These are phyloP conservation scores for Lentinula guzmanii DNA, from an alignment of 768 basidiomycete species.

Conservation along the genomic window DNA sequence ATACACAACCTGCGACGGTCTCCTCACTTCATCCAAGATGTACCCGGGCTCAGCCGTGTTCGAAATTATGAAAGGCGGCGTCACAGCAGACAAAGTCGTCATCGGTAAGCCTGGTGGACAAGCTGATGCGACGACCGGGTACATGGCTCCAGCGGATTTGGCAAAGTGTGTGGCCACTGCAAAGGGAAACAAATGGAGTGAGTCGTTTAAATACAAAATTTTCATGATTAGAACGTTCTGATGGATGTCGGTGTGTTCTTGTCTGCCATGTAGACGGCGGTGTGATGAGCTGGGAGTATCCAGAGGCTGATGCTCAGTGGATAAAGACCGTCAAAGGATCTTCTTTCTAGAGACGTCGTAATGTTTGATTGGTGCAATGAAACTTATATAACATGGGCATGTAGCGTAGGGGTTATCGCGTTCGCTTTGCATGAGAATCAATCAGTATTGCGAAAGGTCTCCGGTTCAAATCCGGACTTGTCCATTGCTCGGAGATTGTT, in stretches of 20 bases:
- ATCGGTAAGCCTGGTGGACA: conserved; percentile 47
- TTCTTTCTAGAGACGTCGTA: background rate
- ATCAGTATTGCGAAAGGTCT: conserved; percentile 37
- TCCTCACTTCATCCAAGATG: conserved; percentile 25
- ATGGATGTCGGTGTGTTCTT: background rate
- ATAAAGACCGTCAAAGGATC: background rate
- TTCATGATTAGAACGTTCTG: background rate
- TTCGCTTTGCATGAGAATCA: conserved; percentile 14
- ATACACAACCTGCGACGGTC: conserved; percentile 36
- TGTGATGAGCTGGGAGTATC: conserved; percentile 1
- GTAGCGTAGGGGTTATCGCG: conserved; percentile 26
- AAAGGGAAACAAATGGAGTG: conserved; percentile 39
- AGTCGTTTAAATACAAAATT: background rate
- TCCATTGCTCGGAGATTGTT: conserved; percentile 38
- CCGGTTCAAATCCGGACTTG: conserved; percentile 46
- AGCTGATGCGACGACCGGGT: conserved; percentile 34
- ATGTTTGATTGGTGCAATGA: too few relatives aligned
- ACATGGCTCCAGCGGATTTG: conserved; percentile 35
- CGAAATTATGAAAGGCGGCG: conserved; percentile 32
- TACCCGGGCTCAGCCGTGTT: conserved; percentile 39
- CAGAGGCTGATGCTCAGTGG: background rate
- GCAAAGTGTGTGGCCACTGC: conserved; percentile 39
- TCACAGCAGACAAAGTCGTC: conserved; percentile 41
- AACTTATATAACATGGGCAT: background rate
- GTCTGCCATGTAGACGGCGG: background rate